Base-by-base conservation (phyloP, 2,329 filamentous ascomycete species). In the Thielaviopsis populi region DNA sequence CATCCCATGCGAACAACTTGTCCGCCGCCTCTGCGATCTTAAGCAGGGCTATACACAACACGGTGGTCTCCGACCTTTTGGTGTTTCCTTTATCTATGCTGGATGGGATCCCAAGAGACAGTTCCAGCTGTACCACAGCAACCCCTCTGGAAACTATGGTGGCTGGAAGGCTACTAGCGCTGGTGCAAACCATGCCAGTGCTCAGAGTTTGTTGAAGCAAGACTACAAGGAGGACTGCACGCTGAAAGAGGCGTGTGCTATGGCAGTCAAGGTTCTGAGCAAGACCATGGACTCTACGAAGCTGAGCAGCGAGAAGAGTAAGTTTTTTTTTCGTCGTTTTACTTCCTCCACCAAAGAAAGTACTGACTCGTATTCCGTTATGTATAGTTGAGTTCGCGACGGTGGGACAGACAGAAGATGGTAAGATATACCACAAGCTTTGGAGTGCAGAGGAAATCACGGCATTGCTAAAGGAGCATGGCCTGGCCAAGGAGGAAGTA, bases 231-330 rank as follows among this genome's bases (percentile, higher is more conserved):
- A 99, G 77, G 91, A 97, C 70, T 97, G 91, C 75, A 87, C 89
- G 69, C 76, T 99, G 72, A 89, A 96, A 79, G 94, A 99, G 79
- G 94, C 95, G 3, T 99, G 94, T 74, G 91, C 88, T 63, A 87
- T 96, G 81, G 94, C 94, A 11, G 94, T 99, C 74, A 99, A 99
- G 83, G 94, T 99, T 68, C 78, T 99, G 69, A 97, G 94, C 83
- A 99, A 99, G 85, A 99, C 94, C 5, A 99, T 99, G 95, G 94
- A 99, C 75, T 96, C 91, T 63, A 97, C 92, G 63, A 99, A 96
- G 81, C 78, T 99, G 73, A 96, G 91, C 80, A 96, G 91, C 73
- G 94, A 99, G 82, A 99, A 99, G 84, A 96, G 91, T 96, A 78
- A 75, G 89, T 80, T 3, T 56, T 2, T n/a, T 19, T 56, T n/a